Evolutionary conservation across 2,329 filamentous ascomycete genomes (phyloP).

Genomic region (Colletotrichum neosansevieriae): DNA sequence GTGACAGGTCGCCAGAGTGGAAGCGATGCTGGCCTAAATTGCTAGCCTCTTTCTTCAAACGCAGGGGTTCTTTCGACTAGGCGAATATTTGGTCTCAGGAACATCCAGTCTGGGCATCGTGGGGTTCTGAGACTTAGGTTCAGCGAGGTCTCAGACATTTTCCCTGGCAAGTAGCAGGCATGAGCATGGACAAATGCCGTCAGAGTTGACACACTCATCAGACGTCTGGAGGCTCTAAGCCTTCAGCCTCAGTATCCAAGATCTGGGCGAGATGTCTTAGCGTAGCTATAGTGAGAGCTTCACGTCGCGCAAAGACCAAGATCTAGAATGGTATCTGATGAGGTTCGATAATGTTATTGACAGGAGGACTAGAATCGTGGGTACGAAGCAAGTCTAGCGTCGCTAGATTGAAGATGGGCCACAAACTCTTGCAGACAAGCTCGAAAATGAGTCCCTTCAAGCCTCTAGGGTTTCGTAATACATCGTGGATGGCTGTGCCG

Average conservation of each 20-base stretch:
- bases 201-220: not conserved
- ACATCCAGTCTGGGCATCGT: not conserved
- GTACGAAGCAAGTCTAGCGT: too few relatives aligned
- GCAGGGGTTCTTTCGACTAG: not conserved
- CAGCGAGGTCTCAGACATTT: constrained; percentile 15
- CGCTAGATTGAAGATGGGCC: too few relatives aligned
- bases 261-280: not conserved
- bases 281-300: not conserved
- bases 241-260: not conserved
- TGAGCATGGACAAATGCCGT: not conserved
- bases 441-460: too few relatives aligned
- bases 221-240: not conserved
- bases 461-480: too few relatives aligned
- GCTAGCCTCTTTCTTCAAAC: not conserved
- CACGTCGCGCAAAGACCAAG: not conserved
- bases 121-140: constrained; percentile 8
- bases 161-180: not conserved
- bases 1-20: not conserved
- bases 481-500: too few relatives aligned
- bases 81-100: not conserved
- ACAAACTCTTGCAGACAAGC: too few relatives aligned
- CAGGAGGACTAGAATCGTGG: too few relatives aligned
- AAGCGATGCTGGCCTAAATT: not conserved
- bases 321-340: not conserved
- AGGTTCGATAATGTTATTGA: too few relatives aligned